Evolutionary conservation across 1,284 basidiomycete genomes (phyloP).

Genomic region (Lentinus polychrous): DNA sequence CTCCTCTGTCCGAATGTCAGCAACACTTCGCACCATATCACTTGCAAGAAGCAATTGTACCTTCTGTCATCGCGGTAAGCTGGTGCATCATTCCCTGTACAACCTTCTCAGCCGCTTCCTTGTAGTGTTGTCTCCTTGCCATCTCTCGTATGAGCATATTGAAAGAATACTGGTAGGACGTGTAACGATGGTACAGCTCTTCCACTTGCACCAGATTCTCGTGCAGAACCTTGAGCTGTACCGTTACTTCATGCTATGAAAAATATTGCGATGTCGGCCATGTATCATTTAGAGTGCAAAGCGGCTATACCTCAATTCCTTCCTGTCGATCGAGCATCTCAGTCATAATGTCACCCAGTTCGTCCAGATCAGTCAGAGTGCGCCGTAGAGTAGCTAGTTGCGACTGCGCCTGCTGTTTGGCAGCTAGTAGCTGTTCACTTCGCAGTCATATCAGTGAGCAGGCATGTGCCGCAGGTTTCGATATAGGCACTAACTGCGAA

Average conservation of each 20-base stretch:
- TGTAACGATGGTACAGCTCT: constrained; percentile 56
- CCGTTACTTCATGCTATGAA: constrained; percentile 41
- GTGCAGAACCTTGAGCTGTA: constrained; percentile 48
- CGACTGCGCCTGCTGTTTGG: constrained; percentile 36
- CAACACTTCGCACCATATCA: not conserved
- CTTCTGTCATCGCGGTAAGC: constrained; percentile 55
- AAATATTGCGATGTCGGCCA: not conserved
- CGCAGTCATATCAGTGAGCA: not conserved
- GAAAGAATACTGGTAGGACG: constrained; percentile 64
- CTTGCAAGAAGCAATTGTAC: constrained; percentile 28
- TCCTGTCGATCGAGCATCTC: constrained; percentile 68
- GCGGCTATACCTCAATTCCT: constrained; percentile 37
- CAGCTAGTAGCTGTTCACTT: constrained; percentile 43
- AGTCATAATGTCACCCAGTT: constrained; percentile 69
- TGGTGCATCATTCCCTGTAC: constrained; percentile 58
- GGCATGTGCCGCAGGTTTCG: not conserved
- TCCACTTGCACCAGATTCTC: constrained; percentile 53
- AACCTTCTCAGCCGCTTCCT: constrained; percentile 55
- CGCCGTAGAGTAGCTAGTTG: constrained; percentile 41
- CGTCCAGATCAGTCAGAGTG: constrained; percentile 60
- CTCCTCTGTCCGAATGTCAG: constrained; percentile 48
- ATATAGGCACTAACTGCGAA: constrained; percentile 42
- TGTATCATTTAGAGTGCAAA: not conserved
- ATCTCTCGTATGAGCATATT: constrained; percentile 67
- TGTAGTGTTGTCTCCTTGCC: constrained; percentile 56